Percentiles rank a stretch among this genome's conserved stretches.
phyloP scores from a whole-genome alignment of 345 rosid genomes.

The Brassica juncea region DNA sequence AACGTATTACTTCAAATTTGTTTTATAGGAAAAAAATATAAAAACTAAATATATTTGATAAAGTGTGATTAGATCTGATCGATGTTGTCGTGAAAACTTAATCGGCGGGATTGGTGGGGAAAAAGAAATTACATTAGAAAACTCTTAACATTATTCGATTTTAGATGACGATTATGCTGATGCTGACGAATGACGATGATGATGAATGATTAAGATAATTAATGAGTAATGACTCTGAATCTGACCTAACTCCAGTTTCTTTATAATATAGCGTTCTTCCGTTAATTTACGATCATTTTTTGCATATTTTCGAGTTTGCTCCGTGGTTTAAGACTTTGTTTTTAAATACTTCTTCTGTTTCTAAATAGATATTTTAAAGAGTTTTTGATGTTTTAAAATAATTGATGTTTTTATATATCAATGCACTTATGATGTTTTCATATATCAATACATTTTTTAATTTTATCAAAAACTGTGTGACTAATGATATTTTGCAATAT shows the following conservation, averaged over 20 bases:
- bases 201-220: neutral
- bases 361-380: too few species aligned
- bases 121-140: neutral
- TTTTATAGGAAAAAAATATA: neutral
- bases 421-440: too few species aligned
- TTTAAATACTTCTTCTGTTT: neutral
- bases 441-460: too few species aligned
- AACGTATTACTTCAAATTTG: slow-evolving; percentile 6
- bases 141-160: slow-evolving; percentile 24
- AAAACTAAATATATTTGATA: neutral
- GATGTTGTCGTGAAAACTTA: slow-evolving; percentile 34
- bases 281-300: neutral
- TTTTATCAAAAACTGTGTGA: too few species aligned
- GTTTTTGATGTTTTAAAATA: too few species aligned
- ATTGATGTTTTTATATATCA: too few species aligned
- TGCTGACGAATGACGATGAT: neutral
- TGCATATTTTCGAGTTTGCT: neutral
- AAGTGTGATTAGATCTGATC: slow-evolving; percentile 35
- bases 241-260: slow-evolving; percentile 12
- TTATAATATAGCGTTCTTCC: neutral
- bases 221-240: slow-evolving; percentile 27
- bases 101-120: slow-evolving; percentile 34
- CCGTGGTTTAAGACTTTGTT: neutral
- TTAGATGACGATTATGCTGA: neutral
- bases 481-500: too few species aligned